Evolutionary conservation across 306 rosid species (phyloP).

Genomic region (Inga oerstediana): DNA sequence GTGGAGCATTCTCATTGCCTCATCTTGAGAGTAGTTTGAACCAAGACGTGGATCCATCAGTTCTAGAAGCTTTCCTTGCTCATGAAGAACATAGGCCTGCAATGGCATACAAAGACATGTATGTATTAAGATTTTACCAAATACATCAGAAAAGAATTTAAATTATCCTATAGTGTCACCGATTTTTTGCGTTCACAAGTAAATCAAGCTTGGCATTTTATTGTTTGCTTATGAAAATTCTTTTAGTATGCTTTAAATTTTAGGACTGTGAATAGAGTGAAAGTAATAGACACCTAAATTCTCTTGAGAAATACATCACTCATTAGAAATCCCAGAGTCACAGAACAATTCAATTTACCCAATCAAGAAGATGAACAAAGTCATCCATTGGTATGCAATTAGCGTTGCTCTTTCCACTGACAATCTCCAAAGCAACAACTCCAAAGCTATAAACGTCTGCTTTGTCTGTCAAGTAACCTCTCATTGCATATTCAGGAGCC

Average conservation of each 20-base stretch:
- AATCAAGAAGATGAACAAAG: too few relatives aligned
- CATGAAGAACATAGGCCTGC: constrained; percentile 87
- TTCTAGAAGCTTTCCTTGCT: constrained; percentile 87
- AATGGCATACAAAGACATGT: constrained; percentile 18
- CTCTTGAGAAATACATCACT: neutral
- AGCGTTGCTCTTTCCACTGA: too few relatives aligned
- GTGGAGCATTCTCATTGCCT: constrained; percentile 73
- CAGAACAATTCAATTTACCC: constrained; percentile 6
- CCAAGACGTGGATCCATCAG: constrained; percentile 75
- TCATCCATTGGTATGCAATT: too few relatives aligned
- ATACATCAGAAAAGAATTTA: neutral
- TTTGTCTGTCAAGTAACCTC: too few relatives aligned
- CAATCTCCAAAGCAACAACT: too few relatives aligned
- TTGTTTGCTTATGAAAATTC: neutral
- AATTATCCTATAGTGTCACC: neutral
- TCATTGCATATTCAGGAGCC: too few relatives aligned
- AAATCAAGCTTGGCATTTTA: neutral
- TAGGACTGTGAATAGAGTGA: neutral
- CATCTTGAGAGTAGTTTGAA: constrained; percentile 53
- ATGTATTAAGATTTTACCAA: neutral
- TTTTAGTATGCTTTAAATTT: neutral
- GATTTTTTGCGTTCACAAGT: neutral
- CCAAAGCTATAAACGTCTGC: too few relatives aligned
- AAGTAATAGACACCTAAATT: neutral
- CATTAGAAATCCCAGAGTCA: neutral